phyloP scores from a whole-genome alignment of 768 basidiomycete species.

The Strobilomyces dryophilus region DNA sequence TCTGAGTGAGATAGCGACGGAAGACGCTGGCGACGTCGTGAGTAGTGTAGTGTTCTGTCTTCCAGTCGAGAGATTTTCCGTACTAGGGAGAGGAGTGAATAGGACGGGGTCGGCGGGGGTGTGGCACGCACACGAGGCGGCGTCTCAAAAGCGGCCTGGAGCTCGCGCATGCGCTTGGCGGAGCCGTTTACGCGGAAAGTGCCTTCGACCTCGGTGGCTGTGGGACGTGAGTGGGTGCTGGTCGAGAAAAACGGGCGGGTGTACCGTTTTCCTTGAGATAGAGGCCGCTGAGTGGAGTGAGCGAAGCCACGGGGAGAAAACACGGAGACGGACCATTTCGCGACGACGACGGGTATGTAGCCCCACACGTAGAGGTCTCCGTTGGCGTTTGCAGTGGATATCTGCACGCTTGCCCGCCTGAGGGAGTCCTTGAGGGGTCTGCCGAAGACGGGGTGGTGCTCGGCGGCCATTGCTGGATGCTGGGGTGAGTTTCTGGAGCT shows the following conservation, averaged over 20 bases:
- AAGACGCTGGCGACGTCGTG: conserved; percentile 98
- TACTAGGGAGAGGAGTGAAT: conserved; percentile 49
- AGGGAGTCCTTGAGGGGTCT: conserved; percentile 81
- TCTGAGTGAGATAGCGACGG: conserved; percentile 90
- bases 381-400: conserved; percentile 80
- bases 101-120: background rate
- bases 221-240: background rate
- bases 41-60: conserved; percentile 76
- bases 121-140: conserved; percentile 67
- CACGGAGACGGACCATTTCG: conserved; percentile 74
- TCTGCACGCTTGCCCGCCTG: conserved; percentile 86
- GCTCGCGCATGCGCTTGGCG: conserved; percentile 90
- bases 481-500: background rate
- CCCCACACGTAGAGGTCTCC: conserved; percentile 91
- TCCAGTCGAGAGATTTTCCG: conserved; percentile 93
- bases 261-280: conserved; percentile 92
- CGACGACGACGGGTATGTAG: conserved; percentile 94
- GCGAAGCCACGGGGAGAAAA: background rate
- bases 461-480: conserved; percentile 26
- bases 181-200: conserved; percentile 97
- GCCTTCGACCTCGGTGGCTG: conserved; percentile 88
- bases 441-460: conserved; percentile 68
- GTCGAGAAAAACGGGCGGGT: conserved; percentile 7
- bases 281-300: conserved; percentile 56
- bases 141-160: conserved; percentile 86